Evolutionary conservation across 208 protist genomes (phyloP), one percentile per base, ranked within the genome.

Genomic region (Trypanosoma caninum): DNA sequence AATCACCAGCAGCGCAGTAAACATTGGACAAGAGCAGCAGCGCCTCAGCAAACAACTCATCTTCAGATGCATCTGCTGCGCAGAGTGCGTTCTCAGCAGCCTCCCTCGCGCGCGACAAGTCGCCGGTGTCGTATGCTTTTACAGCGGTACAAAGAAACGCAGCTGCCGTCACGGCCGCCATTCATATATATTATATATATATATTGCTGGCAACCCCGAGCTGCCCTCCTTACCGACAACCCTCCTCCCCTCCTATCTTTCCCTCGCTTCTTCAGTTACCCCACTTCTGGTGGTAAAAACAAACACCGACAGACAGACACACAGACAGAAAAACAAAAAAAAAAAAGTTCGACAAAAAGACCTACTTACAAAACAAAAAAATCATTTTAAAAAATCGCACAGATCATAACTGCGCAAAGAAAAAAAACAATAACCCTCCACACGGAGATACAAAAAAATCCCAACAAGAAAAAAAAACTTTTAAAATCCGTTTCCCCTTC

Each of bases 21-120:
- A 83, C 52, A 50, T 48, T 66, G 8, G 71, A 70, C 20, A 91
- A 67, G 5, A 91, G 70, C 8, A 91, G 47, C 6, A 91, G 70
- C 0, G 44, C 11, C 38, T 85, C 70, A 11, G 71, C 68, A 34
- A 87, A 87, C 20, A 78, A 61, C 0, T 42, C 38, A 47, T 87
- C 59, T 22, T 51, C 65, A 44, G 46, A 22, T 2, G 27, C 18
- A 23, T 68, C 48, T 13, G 48, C 46, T 18, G 54, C 35, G 48
- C 65, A 46, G 7, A 56, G 42, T 11, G 30, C 55, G 14, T 55
- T 35, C 28, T 64, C 56, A 13, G 53, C 42, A 10, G 47, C 33
- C 8, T 54, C 45, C 16, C 46, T 33, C 11, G 58, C 58, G n/a
- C 18, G 28, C 2, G 44, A 34, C 25, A 54, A 54, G 23, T 54